Conservation (phyloP, 495 filamentous ascomycete genomes). For the Hypoxylon perforatum region DNA sequence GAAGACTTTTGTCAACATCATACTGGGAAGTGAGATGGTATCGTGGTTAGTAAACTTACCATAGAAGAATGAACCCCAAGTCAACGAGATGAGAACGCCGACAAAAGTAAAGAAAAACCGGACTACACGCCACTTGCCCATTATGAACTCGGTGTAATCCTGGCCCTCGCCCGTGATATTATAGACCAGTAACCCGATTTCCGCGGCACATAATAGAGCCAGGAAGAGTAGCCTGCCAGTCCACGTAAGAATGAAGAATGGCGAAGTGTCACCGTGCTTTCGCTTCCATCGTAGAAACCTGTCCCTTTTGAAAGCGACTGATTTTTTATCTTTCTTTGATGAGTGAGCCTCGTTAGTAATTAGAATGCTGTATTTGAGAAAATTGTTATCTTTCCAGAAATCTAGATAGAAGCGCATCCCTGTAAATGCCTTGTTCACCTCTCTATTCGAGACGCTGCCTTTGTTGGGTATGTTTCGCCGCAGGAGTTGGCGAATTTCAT, state of each 20-base stretch:
- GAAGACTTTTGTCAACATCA: conserved; percentile 20
- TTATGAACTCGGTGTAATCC: conserved; percentile 40
- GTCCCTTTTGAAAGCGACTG: conserved; percentile 18
- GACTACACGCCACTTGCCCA: conserved; percentile 45
- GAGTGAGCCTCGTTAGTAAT: conserved; percentile 27
- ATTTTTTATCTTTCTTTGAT: conserved; percentile 23
- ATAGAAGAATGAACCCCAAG: conserved; percentile 50
- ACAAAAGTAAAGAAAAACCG: conserved; percentile 47
- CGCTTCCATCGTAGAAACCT: conserved; percentile 2
- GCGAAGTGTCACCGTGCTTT: conserved; percentile 17
- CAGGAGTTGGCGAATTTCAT: conserved; percentile 37
- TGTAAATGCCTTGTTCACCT: conserved; percentile 14
- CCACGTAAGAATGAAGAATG: conserved; percentile 47
- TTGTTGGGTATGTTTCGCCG: conserved; percentile 24
- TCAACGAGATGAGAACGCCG: conserved; percentile 44
- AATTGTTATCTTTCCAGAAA: conserved; percentile 33
- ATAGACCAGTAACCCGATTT: conserved; percentile 41
- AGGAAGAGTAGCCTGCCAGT: conserved; percentile 39
- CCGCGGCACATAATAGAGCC: conserved; percentile 30
- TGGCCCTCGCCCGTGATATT: conserved; percentile 37
- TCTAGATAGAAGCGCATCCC: conserved; percentile 21
- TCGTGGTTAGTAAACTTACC: conserved; percentile 24
- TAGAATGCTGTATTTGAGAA: conserved; percentile 27
- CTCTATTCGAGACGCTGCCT: conserved; percentile 25
- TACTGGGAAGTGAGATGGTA: neutral